Conservation (phyloP, 1,139 yeast species). For the Yamadazyma pseudoaaseri region DNA sequence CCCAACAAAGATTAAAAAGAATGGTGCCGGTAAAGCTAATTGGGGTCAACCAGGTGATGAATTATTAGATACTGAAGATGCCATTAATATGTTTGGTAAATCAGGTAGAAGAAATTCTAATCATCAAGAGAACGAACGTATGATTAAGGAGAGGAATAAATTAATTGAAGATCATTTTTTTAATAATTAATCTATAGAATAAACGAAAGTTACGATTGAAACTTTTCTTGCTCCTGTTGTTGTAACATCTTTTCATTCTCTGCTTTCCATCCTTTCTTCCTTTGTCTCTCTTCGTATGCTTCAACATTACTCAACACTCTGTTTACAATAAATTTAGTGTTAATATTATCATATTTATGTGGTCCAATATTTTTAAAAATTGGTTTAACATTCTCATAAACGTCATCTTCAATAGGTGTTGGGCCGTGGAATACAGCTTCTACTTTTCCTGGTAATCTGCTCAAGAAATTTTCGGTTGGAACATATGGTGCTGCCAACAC, state of each 20-base stretch:
- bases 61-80: constrained; percentile 36
- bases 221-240: constrained; percentile 15
- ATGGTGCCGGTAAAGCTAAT: constrained; percentile 79
- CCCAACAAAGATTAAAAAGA: constrained; percentile 77
- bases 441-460: constrained; percentile 39
- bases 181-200: background rate
- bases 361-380: constrained; percentile 45
- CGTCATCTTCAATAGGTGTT: constrained; percentile 39
- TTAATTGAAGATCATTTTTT: constrained; percentile 21
- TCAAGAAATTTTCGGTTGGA: constrained; percentile 43
- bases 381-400: constrained; percentile 40
- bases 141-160: constrained; percentile 23
- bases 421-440: constrained; percentile 63
- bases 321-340: constrained; percentile 64
- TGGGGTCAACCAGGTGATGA: constrained; percentile 78
- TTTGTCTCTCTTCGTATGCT: constrained; percentile 76
- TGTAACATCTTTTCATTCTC: constrained; percentile 33
- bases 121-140: constrained; percentile 32
- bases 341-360: constrained; percentile 59
- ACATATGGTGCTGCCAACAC: constrained; percentile 65
- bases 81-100: constrained; percentile 23
- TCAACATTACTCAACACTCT: constrained; percentile 65
- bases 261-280: constrained; percentile 74
- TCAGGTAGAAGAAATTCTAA: constrained; percentile 41
- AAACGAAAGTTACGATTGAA: background rate